Evolutionary conservation across 2,329 filamentous ascomycete genomes (phyloP), one percentile per base, ranked within the genome.

Genomic region (Penicillium freii): DNA sequence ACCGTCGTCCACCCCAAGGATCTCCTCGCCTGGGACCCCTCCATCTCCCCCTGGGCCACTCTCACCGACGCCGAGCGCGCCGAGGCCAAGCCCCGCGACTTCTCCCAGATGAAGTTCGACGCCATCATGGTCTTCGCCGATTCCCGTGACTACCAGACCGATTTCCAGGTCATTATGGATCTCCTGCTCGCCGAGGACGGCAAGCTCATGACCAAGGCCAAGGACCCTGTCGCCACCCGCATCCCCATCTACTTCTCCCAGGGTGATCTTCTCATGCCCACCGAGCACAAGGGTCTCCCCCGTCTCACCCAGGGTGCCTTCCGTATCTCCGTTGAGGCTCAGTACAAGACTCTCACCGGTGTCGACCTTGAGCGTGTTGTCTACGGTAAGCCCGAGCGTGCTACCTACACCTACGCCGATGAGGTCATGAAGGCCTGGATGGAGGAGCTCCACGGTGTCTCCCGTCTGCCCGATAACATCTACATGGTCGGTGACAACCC

Each of bases 401-500:
- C 87, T 5, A 90, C 87, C n/a, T 90, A 90, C 82, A 89, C 87
- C 78, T 90, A 89, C 75, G 88, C 88, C 62, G 87, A 90, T 66
- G 87, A 89, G 74, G 84, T 91, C 19, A 81, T 91, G 61, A 80
- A 83, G 33, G 82, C 81, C 51, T 91, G 88, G 88, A 91, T 91
- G 87, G 87, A 88, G 65, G 80, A 85, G 66, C 84, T 91, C 63
- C 88, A 91, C 79, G 85, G 84, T 69, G 87, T 90, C 73, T 85
- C 89, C 79, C 80, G 77, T 59, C 78, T 90, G 42, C 87, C 87
- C 4, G 73, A 84, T 72, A 88, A 89, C 76, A 80, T 90, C 72
- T 90, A 90, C 81, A 90, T 90, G 87, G 79, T 90, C 54, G 87
- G 87, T 63, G 87, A 90, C 75, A 90, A 90, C 78, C 87, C 87